Base-by-base conservation (phyloP, 352 stramenopile species). In the Pseudoperonospora humuli region DNA sequence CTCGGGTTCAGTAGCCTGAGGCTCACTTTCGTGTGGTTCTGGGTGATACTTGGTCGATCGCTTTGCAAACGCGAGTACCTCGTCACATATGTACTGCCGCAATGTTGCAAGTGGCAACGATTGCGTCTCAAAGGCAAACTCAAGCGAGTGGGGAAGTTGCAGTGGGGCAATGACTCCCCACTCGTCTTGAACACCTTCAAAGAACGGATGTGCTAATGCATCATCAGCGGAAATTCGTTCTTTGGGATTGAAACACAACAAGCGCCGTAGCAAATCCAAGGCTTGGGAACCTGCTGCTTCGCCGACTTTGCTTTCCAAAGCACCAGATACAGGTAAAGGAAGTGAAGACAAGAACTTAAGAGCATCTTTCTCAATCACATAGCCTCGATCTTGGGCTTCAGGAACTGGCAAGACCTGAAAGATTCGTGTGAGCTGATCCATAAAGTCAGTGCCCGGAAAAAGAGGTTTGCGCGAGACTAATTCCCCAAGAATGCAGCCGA, bases 401-500 rank as follows among this genome's bases (percentile, higher is more conserved):
- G 79, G 79, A 26, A 92, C 75, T 13, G 77, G 58, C 5, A 92
- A 59, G 9, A 89, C 66, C 35, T 86, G 80, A 43, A 88, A 91
- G 3, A 91, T 71, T 2, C 75, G 72, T 18, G 76, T 85, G 42
- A 91, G 74, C 39, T 91, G 79, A 31, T 91, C 76, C 76, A 91
- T 91, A 44, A 91, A 91, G 41, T 91, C 73, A 1, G 70, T 84
- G 4, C 76, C 79, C 15, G 79, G 75, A 29, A 93, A 89, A 21
- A 91, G 50, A 7, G 79, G 79, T 45, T 88, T 86, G 39, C 80
- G 73, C 1, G 68, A 65, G 11, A 95, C 57, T 24, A 95, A 64
- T 38, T 95, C 95, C 14, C 94, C 95, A 11, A 99, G 67, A 51
- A 99, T 98, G 57, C 80, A 93, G 5, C 80, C 80, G 2, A 90